Evolutionary conservation across 139 green algal genomes (phyloP), one percentile per base, ranked within the genome.

Genomic region (Chlamydomonas eustigma): DNA sequence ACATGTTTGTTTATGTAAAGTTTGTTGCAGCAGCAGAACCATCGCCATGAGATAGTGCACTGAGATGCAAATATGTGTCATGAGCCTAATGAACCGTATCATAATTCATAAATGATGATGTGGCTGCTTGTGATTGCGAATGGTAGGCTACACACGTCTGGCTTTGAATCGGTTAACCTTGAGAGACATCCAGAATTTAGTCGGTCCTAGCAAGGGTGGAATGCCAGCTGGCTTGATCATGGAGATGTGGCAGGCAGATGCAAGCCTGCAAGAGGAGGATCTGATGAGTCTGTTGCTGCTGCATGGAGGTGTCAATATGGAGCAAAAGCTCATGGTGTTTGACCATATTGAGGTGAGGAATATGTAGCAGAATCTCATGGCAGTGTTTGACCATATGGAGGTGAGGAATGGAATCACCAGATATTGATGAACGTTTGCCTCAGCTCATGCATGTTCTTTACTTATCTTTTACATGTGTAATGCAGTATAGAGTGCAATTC

Each of bases 181-280:
- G 78, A 65, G 28, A 24, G 73, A 71, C 51, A 76, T 50, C 2
- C 71, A 69, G 37, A 34, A 34, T 18, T 50, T 76, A 34, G 71
- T 76, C 33, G 71, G 71, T 33, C 28, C 76, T 78, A 5, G 70
- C 85, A 28, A 78, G 76, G 33, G 80, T 77, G 2, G 72, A 76
- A 0, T 34, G 82, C 44, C 44, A 18, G 12, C 44, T 51, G 89
- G 87, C 4, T 75, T 86, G 28, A 85, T 93, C 51, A 63, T 94
- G 2, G 79, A 76, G 1, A 64, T 73, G 3, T 94, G 89, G 88
- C 90, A 92, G 44, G 88, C 89, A 0, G 85, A 90, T 51, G 75
- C 73, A 37, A 81, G 39, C 12, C 74, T 73, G 73, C 44, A 58
- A 4, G 73, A 79, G 24, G 86, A 88, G 24, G 71, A 87, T 58